A percentile compares a stretch with the other conserved stretches of the same genome.
These are phyloP conservation scores for Leccinum olivaceopallidum DNA, from an alignment of 768 basidiomycete genomes.

Conservation along the genomic window DNA sequence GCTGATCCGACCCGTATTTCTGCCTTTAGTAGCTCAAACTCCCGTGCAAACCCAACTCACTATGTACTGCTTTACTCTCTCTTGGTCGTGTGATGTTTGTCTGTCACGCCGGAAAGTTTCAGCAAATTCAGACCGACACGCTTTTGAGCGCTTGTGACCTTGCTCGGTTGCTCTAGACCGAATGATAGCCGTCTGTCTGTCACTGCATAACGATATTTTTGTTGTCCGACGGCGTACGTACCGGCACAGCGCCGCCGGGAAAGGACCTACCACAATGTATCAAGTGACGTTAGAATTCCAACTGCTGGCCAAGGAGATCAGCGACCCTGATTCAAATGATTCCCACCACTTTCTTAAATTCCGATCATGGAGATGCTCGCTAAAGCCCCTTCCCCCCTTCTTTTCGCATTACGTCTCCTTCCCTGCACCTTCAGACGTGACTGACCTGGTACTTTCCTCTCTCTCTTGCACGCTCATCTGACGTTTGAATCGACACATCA, in stretches of 20 bases:
- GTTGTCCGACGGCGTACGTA: too few relatives aligned
- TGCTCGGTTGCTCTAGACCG: too few relatives aligned
- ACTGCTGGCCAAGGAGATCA: background rate
- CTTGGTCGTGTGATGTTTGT: too few relatives aligned
- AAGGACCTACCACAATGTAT: background rate
- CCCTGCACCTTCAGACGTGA: background rate
- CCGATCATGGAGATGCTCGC: background rate
- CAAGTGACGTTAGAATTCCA: background rate
- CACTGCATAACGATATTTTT: too few relatives aligned
- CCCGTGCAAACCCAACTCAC: background rate
- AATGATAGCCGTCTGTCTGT: too few relatives aligned
- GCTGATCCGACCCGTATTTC: too few relatives aligned
- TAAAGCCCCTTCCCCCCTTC: background rate
- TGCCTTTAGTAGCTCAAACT: background rate
- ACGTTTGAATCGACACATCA: background rate
- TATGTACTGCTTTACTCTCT: too few relatives aligned
- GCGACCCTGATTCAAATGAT: background rate
- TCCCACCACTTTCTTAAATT: background rate
- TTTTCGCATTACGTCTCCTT: background rate
- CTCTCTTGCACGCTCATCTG: background rate
- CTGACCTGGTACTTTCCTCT: background rate
- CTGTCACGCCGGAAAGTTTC: too few relatives aligned
- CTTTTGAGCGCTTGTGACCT: too few relatives aligned
- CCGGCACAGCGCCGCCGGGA: too few relatives aligned
- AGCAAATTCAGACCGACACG: too few relatives aligned